phyloP scores from a whole-genome alignment of 495 filamentous ascomycete species.

The Chaetomium tenue region DNA sequence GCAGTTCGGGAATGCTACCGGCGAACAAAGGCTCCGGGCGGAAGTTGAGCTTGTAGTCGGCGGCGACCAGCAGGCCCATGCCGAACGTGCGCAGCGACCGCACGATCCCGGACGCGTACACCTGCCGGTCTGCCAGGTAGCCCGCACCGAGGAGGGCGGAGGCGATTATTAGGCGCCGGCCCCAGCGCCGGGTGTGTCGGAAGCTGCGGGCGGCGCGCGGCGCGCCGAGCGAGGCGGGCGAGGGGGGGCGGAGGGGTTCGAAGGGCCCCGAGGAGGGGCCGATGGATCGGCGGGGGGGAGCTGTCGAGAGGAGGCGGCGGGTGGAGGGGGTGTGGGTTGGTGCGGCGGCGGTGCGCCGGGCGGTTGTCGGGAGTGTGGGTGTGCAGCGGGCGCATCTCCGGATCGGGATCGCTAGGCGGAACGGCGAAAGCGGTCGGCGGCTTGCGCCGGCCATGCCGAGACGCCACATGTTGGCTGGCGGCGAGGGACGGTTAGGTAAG shows the following conservation, averaged over 20 bases:
- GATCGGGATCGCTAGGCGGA: background rate
- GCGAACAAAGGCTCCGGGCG: constrained; percentile 60
- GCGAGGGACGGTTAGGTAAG: background rate
- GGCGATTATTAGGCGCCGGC: constrained; percentile 66
- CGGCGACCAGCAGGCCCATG: constrained; percentile 73
- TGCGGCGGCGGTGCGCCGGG: background rate
- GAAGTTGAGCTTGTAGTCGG: constrained; percentile 98
- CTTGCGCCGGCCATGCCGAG: constrained; percentile 10
- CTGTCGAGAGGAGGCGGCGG: constrained; percentile 20
- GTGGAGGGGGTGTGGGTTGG: background rate
- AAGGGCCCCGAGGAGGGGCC: constrained; percentile 41
- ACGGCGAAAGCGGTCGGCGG: background rate
- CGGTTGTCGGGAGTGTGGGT: background rate
- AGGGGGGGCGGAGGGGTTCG: constrained; percentile 74
- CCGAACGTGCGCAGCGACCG: constrained; percentile 81
- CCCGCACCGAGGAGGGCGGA: constrained; percentile 56
- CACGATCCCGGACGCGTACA: constrained; percentile 73
- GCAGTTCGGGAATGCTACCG: constrained; percentile 65
- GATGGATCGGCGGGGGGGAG: constrained; percentile 8
- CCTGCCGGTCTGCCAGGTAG: constrained; percentile 66
- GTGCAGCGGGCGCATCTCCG: background rate
- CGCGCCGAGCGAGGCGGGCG: constrained; percentile 74
- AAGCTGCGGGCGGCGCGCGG: constrained; percentile 65
- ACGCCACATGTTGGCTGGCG: constrained; percentile 24
- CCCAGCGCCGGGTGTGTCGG: constrained; percentile 68